These are phyloP conservation scores for Wallacemonas sp. DNA, from an alignment of 208 protist species.

Conservation along the genomic window DNA sequence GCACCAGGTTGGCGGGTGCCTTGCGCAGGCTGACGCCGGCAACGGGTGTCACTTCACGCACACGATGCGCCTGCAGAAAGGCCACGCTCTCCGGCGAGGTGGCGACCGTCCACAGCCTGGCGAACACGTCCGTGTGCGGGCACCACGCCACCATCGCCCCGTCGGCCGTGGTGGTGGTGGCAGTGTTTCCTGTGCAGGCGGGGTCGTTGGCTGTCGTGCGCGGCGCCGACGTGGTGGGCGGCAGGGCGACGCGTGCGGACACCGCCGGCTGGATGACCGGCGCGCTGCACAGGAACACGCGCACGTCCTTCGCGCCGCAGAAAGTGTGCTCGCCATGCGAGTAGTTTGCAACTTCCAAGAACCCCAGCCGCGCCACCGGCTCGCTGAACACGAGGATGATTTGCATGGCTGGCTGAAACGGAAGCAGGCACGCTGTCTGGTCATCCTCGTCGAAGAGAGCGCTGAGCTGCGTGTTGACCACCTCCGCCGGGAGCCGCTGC, in stretches of 20 bases:
- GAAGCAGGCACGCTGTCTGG: slow-evolving; percentile 37
- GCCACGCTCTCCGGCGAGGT: slow-evolving; percentile 3
- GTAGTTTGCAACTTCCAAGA: slow-evolving; percentile 75
- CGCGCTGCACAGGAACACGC: slow-evolving; percentile 44
- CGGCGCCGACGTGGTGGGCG: neutral
- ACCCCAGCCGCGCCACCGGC: slow-evolving; percentile 43
- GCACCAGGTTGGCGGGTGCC: slow-evolving; percentile 43
- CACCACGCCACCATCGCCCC: neutral
- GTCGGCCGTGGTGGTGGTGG: no score
- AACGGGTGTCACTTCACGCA: slow-evolving; percentile 56
- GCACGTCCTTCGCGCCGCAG: slow-evolving; percentile 64
- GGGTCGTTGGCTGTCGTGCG: neutral
- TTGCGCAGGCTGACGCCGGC: slow-evolving; percentile 63
- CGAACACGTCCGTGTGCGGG: slow-evolving; percentile 26
- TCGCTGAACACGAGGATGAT: slow-evolving; percentile 49
- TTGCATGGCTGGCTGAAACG: slow-evolving; percentile 51
- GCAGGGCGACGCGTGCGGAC: neutral
- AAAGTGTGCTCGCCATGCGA: slow-evolving; percentile 54
- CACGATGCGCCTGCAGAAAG: slow-evolving; percentile 12
- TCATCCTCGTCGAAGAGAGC: slow-evolving; percentile 46
- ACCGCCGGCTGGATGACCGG: neutral
- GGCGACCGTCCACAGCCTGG: slow-evolving; percentile 32
- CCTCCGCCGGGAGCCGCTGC: neutral
- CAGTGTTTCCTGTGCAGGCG: no score
- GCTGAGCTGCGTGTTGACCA: neutral